Conservation (phyloP, 208 protist species). For the Lotmaria passim region DNA sequence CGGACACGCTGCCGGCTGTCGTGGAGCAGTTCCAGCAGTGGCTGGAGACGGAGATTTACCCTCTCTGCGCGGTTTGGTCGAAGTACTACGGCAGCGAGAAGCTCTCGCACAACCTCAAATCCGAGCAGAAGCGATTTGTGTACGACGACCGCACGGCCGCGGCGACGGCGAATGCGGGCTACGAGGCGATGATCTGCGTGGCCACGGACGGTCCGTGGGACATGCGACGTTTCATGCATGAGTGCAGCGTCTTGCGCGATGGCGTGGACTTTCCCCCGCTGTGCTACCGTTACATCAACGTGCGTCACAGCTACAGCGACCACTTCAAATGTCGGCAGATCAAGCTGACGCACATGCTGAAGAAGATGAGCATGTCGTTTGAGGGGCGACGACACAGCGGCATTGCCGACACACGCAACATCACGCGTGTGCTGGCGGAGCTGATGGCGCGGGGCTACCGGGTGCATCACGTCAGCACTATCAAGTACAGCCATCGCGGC, state of each 20-base stretch:
- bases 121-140: conserved; percentile 58
- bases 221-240: conserved; percentile 91
- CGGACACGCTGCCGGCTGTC: conserved; percentile 67
- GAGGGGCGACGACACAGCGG: conserved; percentile 88
- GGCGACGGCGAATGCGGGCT: conserved; percentile 15
- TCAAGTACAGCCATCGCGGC: conserved; percentile 64
- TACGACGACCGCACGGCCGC: conserved; percentile 52
- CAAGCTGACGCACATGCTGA: conserved; percentile 87
- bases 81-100: conserved; percentile 24
- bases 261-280: conserved; percentile 77
- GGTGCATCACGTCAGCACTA: conserved; percentile 72
- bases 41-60: conserved; percentile 74
- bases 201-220: conserved; percentile 92
- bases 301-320: conserved; percentile 74
- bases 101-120: conserved; percentile 53
- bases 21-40: conserved; percentile 66
- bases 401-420: conserved; percentile 91
- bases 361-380: conserved; percentile 70
- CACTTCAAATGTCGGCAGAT: conserved; percentile 60
- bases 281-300: conserved; percentile 92
- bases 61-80: conserved; percentile 58
- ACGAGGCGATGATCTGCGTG: conserved; percentile 83
- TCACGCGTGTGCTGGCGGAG: conserved; percentile 82
- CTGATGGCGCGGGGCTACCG: conserved; percentile 79
- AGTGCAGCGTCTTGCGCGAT: conserved; percentile 84